Evolutionary conservation across 768 basidiomycete genomes (phyloP).

Genomic region (Harrya chromipes): DNA sequence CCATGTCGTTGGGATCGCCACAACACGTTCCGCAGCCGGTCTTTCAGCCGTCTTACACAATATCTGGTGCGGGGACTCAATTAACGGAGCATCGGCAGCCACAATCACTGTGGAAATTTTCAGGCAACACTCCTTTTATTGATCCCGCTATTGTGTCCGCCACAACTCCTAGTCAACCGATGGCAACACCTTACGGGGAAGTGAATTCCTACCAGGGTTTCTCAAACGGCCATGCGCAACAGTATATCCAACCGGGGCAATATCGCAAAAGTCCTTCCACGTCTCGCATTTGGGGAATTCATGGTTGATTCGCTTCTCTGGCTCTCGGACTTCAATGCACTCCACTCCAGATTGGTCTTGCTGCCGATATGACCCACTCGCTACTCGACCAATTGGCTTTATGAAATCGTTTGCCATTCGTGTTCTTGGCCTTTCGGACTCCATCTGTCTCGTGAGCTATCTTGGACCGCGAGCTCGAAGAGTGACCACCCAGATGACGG

Average conservation of each 20-base stretch:
- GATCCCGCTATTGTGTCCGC: constrained; percentile 26
- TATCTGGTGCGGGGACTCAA: constrained; percentile 7
- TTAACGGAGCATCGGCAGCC: constrained; percentile 10
- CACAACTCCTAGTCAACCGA: constrained; percentile 2
- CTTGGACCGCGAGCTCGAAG: too few relatives aligned
- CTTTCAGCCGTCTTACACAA: constrained; percentile 10
- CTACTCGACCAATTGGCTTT: not conserved
- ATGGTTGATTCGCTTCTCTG: constrained; percentile 14
- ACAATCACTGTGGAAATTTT: constrained; percentile 10
- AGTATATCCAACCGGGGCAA: constrained; percentile 16
- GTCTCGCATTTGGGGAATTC: constrained; percentile 25
- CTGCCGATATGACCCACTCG: not conserved
- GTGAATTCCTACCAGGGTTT: constrained; percentile 11
- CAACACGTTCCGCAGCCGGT: constrained; percentile 16
- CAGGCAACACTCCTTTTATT: constrained; percentile 6
- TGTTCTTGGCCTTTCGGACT: too few relatives aligned
- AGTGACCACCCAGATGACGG: too few relatives aligned
- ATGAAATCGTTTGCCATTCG: too few relatives aligned
- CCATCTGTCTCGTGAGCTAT: too few relatives aligned
- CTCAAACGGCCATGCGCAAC: constrained; percentile 12
- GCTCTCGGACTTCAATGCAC: not conserved
- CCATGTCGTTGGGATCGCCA: constrained; percentile 12
- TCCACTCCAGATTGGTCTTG: not conserved
- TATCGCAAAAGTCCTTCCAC: constrained; percentile 19
- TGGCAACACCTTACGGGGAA: not conserved